A percentile compares a stretch with the other conserved stretches of the same genome.
These are phyloP conservation scores for Eucalyptus shirleyi DNA, from an alignment of 345 rosid species.

Conservation along the genomic window DNA sequence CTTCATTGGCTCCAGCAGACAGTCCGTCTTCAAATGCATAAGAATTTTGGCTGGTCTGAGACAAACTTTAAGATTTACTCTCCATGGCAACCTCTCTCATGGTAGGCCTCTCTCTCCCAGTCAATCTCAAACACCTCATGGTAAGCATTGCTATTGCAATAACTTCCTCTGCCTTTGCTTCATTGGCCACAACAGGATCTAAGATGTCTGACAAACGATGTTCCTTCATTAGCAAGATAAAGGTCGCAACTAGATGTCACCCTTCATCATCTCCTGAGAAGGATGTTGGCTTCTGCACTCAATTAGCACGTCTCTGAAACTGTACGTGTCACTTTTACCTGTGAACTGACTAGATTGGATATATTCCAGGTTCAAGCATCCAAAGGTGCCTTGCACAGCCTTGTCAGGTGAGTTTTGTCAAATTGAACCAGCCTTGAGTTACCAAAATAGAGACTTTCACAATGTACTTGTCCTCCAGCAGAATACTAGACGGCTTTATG, in stretches of 20 bases:
- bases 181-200: too few relatives aligned
- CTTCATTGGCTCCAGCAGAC: too few relatives aligned
- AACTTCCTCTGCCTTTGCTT: not conserved
- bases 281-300: not conserved
- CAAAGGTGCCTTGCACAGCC: too few relatives aligned
- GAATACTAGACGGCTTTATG: too few relatives aligned
- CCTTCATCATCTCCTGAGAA: too few relatives aligned
- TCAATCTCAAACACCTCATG: not conserved
- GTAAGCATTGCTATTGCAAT: not conserved
- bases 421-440: not conserved
- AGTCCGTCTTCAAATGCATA: too few relatives aligned
- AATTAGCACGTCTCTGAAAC: constrained; percentile 18
- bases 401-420: too few relatives aligned
- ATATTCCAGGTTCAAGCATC: too few relatives aligned
- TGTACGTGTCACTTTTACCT: constrained; percentile 25
- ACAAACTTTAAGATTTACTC: not conserved
- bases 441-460: too few relatives aligned
- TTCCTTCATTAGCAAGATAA: not conserved
- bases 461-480: too few relatives aligned
- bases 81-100: constrained; percentile 12
- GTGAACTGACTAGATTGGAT: not conserved
- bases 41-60: too few relatives aligned
- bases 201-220: not conserved
- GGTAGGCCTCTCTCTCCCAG: constrained; percentile 9
- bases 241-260: not conserved